These are phyloP conservation scores for Malassezia vespertilionis DNA, from an alignment of 1,284 basidiomycete species.

Conservation along the genomic window DNA sequence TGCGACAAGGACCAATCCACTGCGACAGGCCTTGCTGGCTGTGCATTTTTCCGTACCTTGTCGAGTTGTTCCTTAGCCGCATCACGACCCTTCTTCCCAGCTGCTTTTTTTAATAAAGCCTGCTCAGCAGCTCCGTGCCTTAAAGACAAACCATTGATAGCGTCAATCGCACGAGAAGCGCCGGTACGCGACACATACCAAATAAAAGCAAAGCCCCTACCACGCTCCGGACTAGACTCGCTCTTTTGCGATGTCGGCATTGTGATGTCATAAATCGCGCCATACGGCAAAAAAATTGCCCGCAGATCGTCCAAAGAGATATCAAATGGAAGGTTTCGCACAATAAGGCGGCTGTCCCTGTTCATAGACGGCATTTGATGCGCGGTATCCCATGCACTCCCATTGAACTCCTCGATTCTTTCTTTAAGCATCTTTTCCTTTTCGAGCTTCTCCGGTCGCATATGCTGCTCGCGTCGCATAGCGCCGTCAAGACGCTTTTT, in stretches of 20 bases:
- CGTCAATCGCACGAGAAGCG: conserved; percentile 71
- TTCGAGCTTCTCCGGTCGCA: conserved; percentile 47
- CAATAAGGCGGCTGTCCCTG: conserved; percentile 70
- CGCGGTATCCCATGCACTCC: conserved; percentile 24
- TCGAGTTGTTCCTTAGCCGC: conserved; percentile 51
- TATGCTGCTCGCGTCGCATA: conserved; percentile 52
- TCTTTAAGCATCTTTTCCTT: conserved; percentile 49
- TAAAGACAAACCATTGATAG: conserved; percentile 66
- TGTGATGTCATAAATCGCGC: conserved; percentile 74
- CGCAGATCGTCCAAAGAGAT: conserved; percentile 66
- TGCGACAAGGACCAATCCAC: conserved; percentile 96
- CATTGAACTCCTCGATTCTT: conserved; percentile 31
- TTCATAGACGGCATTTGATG: no score
- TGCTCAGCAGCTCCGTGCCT: conserved; percentile 60
- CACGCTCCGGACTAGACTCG: not conserved
- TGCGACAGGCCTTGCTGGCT: conserved; percentile 62
- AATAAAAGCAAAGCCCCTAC: conserved; percentile 83
- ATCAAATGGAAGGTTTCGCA: conserved; percentile 73
- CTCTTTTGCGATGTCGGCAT: conserved; percentile 53
- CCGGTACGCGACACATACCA: conserved; percentile 82
- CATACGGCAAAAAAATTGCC: conserved; percentile 74
- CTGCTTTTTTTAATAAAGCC: conserved; percentile 55
- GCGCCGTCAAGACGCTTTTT: conserved; percentile 68
- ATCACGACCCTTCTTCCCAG: conserved; percentile 61
- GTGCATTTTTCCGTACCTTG: conserved; percentile 23